Conservation (phyloP, 1,284 basidiomycete genomes). For the Volvariella surrecta region DNA sequence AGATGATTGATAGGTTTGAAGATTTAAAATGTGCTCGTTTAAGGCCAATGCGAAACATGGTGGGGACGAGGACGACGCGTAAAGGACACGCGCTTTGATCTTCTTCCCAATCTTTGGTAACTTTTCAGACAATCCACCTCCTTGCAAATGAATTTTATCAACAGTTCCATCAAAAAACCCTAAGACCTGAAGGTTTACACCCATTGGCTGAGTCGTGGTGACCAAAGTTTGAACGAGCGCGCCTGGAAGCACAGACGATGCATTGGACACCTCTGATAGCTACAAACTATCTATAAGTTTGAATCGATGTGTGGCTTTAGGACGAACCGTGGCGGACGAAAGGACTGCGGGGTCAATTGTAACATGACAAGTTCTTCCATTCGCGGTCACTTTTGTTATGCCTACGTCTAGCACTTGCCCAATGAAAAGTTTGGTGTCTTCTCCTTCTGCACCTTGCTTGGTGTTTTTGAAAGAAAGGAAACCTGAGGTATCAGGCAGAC, state of each 20-base stretch:
- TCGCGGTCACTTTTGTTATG: slow-evolving; percentile 57
- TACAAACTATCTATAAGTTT: slow-evolving; percentile 16
- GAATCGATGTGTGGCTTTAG: slow-evolving; percentile 9
- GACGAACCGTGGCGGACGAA: slow-evolving; percentile 44
- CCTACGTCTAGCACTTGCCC: slow-evolving; percentile 63
- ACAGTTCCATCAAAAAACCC: slow-evolving; percentile 94
- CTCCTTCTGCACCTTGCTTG: slow-evolving; percentile 29
- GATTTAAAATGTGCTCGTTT: slow-evolving; percentile 61
- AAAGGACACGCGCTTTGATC: slow-evolving; percentile 83
- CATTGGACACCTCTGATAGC: slow-evolving; percentile 72
- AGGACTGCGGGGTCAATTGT: slow-evolving; percentile 39
- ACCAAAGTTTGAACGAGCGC: slow-evolving; percentile 80
- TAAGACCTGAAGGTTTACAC: slow-evolving; percentile 85
- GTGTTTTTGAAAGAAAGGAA: slow-evolving; percentile 73
- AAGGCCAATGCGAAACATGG: slow-evolving; percentile 79
- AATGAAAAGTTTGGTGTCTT: slow-evolving; percentile 40
- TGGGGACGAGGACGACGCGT: slow-evolving; percentile 68
- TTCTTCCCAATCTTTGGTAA: slow-evolving; percentile 78
- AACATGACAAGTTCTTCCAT: slow-evolving; percentile 65
- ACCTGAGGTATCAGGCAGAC: slow-evolving; percentile 66
- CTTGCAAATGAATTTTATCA: slow-evolving; percentile 73
- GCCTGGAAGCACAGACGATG: slow-evolving; percentile 83
- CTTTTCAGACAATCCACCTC: slow-evolving; percentile 34
- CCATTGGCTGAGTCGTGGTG: slow-evolving; percentile 71
- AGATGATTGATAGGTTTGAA: slow-evolving; percentile 31